These are phyloP conservation scores for Mayamaea pseudoterrestris DNA, from an alignment of 108 stramenopile species.

Conservation along the genomic window DNA sequence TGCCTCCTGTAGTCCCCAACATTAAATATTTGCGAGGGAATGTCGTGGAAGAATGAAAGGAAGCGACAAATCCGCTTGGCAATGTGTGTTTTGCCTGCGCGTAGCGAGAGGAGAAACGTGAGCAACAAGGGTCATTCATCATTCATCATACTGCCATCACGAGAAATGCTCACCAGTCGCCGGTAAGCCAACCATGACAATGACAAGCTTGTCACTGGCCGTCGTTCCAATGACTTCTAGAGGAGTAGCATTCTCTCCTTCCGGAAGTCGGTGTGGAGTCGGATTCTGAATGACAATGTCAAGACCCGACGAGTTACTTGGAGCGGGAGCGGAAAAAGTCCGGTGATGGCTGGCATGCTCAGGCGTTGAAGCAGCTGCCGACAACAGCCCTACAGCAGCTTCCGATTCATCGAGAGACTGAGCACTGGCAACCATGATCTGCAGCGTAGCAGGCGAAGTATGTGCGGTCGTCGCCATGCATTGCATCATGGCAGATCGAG, in stretches of 20 bases:
- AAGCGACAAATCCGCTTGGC: conserved; percentile 91
- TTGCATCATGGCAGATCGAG: too few relatives aligned
- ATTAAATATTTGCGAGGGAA: conserved; percentile 84
- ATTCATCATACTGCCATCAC: background rate
- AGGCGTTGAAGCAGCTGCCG: too few relatives aligned
- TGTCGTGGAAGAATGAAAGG: conserved; percentile 84
- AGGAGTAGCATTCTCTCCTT: conserved; percentile 83
- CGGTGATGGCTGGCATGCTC: too few relatives aligned
- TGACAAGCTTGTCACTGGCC: conserved; percentile 81
- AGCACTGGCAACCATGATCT: too few relatives aligned
- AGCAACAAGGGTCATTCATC: background rate
- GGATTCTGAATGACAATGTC: conserved; percentile 55
- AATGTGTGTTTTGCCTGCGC: conserved; percentile 88
- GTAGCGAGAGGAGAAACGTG: background rate
- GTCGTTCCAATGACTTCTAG: conserved; percentile 78
- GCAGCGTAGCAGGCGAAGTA: too few relatives aligned
- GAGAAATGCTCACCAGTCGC: conserved; percentile 82
- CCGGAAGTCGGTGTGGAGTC: conserved; percentile 67
- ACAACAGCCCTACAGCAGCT: too few relatives aligned
- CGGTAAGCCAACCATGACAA: conserved; percentile 94
- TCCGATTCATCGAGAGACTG: too few relatives aligned
- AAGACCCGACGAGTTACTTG: too few relatives aligned
- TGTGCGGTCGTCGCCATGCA: too few relatives aligned
- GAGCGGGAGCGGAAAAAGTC: too few relatives aligned
- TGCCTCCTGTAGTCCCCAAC: conserved; percentile 87